These are phyloP conservation scores for Erysimum cheiri DNA, from an alignment of 441 rosid genomes.

Conservation along the genomic window DNA sequence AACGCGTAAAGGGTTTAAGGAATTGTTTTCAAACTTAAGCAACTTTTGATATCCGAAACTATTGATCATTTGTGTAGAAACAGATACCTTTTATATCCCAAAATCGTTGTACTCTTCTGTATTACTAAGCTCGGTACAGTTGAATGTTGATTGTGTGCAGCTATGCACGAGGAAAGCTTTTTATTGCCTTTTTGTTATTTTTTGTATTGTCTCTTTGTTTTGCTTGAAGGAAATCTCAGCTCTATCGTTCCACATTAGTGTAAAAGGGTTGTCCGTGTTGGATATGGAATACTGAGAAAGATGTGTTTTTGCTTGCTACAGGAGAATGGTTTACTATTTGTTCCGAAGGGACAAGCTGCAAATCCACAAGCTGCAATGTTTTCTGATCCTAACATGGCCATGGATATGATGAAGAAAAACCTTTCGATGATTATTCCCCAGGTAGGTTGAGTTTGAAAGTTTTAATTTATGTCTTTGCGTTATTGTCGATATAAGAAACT, in stretches of 20 bases:
- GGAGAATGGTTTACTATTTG: conserved; percentile 91
- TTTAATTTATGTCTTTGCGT: not conserved
- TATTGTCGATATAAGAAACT: conserved; percentile 33
- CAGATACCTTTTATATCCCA: not conserved
- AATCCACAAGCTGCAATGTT: conserved; percentile 98
- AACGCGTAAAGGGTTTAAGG: too few relatives aligned
- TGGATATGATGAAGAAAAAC: conserved; percentile 99
- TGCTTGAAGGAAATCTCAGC: not conserved
- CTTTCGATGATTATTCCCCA: conserved; percentile 99
- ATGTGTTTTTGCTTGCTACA: conserved; percentile 40
- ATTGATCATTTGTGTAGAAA: not conserved
- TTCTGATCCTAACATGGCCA: conserved; percentile 99
- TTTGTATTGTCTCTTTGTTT: not conserved
- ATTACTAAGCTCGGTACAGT: conserved; percentile 10
- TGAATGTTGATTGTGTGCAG: not conserved
- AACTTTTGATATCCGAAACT: not conserved
- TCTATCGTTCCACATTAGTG: not conserved
- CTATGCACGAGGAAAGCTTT: not conserved
- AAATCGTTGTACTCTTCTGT: not conserved
- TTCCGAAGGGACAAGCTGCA: conserved; percentile 82
- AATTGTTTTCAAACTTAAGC: not conserved
- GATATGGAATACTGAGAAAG: not conserved
- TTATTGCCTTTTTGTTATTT: not conserved
- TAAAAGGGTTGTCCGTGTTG: not conserved
- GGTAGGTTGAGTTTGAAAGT: conserved; percentile 48